Conservation (phyloP, 805 yeast species). For the Lipomyces starkeyi region DNA sequence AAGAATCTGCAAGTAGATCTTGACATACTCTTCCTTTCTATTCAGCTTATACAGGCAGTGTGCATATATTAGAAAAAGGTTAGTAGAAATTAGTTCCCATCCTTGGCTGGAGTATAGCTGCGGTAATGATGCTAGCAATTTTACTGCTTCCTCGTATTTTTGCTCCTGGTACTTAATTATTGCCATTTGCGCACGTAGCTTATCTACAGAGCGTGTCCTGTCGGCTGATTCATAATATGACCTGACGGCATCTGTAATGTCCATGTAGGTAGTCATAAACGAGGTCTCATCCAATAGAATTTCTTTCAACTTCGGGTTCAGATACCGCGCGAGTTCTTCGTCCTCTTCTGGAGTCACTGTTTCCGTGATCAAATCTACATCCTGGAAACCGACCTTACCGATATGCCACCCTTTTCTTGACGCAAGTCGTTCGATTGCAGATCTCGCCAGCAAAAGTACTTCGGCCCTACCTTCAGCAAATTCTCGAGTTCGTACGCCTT, state of each 20-base stretch:
- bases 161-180: conserved; percentile 63
- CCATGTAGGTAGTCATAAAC: conserved; percentile 54
- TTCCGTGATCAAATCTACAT: conserved; percentile 17
- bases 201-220: conserved; percentile 70
- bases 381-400: conserved; percentile 21
- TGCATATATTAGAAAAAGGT: conserved; percentile 68
- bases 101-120: conserved; percentile 69
- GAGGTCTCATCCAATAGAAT: conserved; percentile 46
- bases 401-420: conserved; percentile 33
- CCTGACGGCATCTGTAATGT: conserved; percentile 62
- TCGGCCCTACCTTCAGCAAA: conserved; percentile 52
- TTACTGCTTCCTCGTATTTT: conserved; percentile 64
- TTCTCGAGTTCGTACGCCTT: conserved; percentile 45
- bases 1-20: conserved; percentile 29
- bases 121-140: conserved; percentile 70
- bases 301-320: conserved; percentile 38
- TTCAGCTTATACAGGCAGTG: conserved; percentile 58
- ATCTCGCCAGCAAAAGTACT: conserved; percentile 50
- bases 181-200: conserved; percentile 80
- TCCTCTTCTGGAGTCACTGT: conserved; percentile 1
- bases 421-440: conserved; percentile 46
- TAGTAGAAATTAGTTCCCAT: conserved; percentile 74
- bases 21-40: conserved; percentile 41
- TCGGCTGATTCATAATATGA: conserved; percentile 57
- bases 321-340: conserved; percentile 22